A percentile compares a stretch with the other conserved stretches of the same genome.
These are phyloP conservation scores for Irpex sp. DNA, from an alignment of 1,284 basidiomycete genomes.

Conservation along the genomic window DNA sequence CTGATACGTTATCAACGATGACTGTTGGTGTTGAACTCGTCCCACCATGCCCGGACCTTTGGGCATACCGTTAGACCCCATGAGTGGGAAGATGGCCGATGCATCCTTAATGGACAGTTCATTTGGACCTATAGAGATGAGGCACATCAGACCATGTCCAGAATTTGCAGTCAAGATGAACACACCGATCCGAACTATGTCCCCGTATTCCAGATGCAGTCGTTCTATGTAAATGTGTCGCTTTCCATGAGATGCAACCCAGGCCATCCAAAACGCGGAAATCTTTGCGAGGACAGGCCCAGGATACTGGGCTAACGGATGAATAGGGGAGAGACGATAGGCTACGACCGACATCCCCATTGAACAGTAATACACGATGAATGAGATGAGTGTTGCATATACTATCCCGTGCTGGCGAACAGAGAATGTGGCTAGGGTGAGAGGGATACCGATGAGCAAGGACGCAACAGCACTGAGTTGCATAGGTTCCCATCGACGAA, in stretches of 20 bases:
- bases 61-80: conserved; percentile 14
- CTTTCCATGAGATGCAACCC: conserved; percentile 11
- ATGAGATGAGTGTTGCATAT: neutral
- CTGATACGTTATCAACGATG: conserved; percentile 27
- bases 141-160: neutral
- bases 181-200: conserved; percentile 19
- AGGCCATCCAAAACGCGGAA: conserved; percentile 9
- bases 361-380: conserved; percentile 1
- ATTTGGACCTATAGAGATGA: conserved; percentile 12
- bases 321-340: conserved; percentile 14
- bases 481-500: conserved; percentile 6
- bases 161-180: neutral
- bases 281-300: conserved; percentile 11
- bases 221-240: conserved; percentile 14
- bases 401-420: neutral
- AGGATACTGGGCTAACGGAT: conserved; percentile 12
- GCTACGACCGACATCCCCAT: conserved; percentile 13
- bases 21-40: conserved; percentile 12
- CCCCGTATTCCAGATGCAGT: conserved; percentile 17
- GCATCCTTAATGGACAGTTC: conserved; percentile 16
- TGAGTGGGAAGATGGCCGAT: conserved; percentile 10
- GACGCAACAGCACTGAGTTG: neutral
- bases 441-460: conserved; percentile 1
- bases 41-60: conserved; percentile 22
- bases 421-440: neutral